Conservation (phyloP, 306 rosid species). For the Lupinus albus region DNA sequence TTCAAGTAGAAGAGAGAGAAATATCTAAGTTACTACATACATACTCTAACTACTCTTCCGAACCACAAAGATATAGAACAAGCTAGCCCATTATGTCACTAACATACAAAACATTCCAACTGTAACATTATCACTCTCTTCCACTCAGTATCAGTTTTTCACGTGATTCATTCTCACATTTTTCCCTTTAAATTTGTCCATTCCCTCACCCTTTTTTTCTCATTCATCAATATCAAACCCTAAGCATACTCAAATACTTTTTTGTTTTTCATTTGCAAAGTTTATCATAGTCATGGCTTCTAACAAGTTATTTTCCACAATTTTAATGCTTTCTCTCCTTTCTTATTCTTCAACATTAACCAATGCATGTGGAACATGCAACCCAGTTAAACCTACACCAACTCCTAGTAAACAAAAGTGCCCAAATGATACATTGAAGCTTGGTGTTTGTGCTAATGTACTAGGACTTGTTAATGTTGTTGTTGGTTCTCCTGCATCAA, state of each 20-base stretch:
- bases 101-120: slow-evolving; percentile 55
- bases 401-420: slow-evolving; percentile 40
- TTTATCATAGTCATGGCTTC: slow-evolving; percentile 50
- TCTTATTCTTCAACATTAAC: slow-evolving; percentile 41
- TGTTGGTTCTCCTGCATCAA: slow-evolving; percentile 57
- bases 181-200: slow-evolving; percentile 53
- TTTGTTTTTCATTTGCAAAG: background rate
- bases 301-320: slow-evolving; percentile 51
- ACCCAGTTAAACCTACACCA: slow-evolving; percentile 10
- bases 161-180: slow-evolving; percentile 46
- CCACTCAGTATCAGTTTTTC: slow-evolving; percentile 50
- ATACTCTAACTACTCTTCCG: slow-evolving; percentile 18
- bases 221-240: slow-evolving; percentile 16
- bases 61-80: background rate
- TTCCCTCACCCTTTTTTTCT: slow-evolving; percentile 7
- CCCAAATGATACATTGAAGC: slow-evolving; percentile 67
- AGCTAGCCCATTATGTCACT: slow-evolving; percentile 20
- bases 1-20: slow-evolving; percentile 7
- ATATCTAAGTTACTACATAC: background rate
- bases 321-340: slow-evolving; percentile 58
- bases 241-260: background rate
- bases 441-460: slow-evolving; percentile 62
- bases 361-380: slow-evolving; percentile 53
- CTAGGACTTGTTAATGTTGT: slow-evolving; percentile 54
- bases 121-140: slow-evolving; percentile 46